A percentile compares a stretch with the other conserved stretches of the same genome.
phyloP scores from a whole-genome alignment of 1,284 basidiomycete genomes.

The Naganishia sp. region DNA sequence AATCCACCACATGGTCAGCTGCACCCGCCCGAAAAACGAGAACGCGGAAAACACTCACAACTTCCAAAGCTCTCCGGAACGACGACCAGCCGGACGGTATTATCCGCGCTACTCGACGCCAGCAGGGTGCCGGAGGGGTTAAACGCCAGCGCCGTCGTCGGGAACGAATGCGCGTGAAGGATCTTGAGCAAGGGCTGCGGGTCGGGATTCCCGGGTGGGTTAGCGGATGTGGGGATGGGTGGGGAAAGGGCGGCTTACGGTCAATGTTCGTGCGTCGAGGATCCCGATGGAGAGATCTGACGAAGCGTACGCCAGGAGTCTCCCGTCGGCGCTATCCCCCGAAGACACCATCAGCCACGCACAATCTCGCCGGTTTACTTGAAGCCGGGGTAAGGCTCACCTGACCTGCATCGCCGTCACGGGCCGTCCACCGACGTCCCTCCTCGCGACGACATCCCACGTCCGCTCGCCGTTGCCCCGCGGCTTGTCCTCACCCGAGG shows the following conservation, averaged over 20 bases:
- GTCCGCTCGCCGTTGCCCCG: slow-evolving; percentile 58
- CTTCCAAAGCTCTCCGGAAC: slow-evolving; percentile 61
- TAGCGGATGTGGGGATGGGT: too few relatives aligned
- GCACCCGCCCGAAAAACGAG: too few relatives aligned
- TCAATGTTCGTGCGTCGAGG: slow-evolving; percentile 75
- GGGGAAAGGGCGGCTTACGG: too few relatives aligned
- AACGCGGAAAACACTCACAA: slow-evolving; percentile 8
- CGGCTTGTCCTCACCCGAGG: background rate
- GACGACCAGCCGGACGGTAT: slow-evolving; percentile 76
- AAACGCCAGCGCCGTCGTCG: slow-evolving; percentile 85
- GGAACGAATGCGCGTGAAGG: slow-evolving; percentile 91
- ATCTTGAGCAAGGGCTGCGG: slow-evolving; percentile 79
- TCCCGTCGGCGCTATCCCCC: slow-evolving; percentile 69
- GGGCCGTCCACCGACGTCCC: slow-evolving; percentile 68
- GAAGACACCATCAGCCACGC: too few relatives aligned
- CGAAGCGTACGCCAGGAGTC: slow-evolving; percentile 77
- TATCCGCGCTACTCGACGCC: slow-evolving; percentile 90
- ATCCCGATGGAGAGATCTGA: slow-evolving; percentile 86
- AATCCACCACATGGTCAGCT: background rate
- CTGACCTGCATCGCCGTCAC: slow-evolving; percentile 85
- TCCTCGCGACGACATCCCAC: slow-evolving; percentile 52
- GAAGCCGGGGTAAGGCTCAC: slow-evolving; percentile 57
- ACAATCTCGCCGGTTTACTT: too few relatives aligned
- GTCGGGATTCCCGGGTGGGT: too few relatives aligned
- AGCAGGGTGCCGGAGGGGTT: slow-evolving; percentile 78